phyloP scores from a whole-genome alignment of 495 filamentous ascomycete genomes.

The Aspergillus steynii region DNA sequence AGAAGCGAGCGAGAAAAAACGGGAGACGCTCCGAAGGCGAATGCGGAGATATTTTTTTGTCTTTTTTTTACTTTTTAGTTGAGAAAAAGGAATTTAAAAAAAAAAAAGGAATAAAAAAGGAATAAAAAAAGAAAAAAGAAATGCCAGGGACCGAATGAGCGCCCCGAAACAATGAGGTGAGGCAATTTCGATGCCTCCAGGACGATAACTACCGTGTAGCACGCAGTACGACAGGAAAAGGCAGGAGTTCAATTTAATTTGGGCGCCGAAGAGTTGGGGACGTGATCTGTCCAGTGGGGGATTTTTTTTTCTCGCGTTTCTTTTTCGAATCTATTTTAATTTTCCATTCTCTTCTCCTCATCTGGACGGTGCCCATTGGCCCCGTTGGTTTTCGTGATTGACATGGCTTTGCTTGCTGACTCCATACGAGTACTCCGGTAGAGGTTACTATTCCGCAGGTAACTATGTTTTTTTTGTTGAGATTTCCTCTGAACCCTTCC shows the following conservation, averaged over 20 bases:
- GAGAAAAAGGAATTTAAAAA: neutral
- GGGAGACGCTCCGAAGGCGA: slow-evolving; percentile 23
- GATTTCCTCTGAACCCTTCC: neutral
- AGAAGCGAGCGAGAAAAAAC: slow-evolving; percentile 12
- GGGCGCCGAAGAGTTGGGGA: neutral
- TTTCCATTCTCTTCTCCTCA: neutral
- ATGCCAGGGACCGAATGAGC: neutral
- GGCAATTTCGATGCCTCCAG: slow-evolving; percentile 24
- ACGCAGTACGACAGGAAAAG: slow-evolving; percentile 8
- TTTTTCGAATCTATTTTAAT: neutral
- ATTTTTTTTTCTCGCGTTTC: neutral
- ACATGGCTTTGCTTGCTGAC: no score
- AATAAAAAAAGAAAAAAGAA: slow-evolving; percentile 4
- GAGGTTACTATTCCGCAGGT: neutral
- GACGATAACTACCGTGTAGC: slow-evolving; percentile 26
- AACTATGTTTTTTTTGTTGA: slow-evolving; percentile 2
- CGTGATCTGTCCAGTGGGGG: neutral
- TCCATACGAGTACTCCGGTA: no score
- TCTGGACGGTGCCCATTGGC: no score
- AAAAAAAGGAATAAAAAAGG: slow-evolving; percentile 4
- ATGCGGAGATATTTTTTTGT: slow-evolving; percentile 21
- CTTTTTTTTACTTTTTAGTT: no score
- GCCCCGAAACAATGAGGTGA: neutral
- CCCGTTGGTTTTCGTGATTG: no score
- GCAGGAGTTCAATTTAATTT: no score